Conservation (phyloP, 176 grass and related monocot genomes). For the Triticum dicoccoides region DNA sequence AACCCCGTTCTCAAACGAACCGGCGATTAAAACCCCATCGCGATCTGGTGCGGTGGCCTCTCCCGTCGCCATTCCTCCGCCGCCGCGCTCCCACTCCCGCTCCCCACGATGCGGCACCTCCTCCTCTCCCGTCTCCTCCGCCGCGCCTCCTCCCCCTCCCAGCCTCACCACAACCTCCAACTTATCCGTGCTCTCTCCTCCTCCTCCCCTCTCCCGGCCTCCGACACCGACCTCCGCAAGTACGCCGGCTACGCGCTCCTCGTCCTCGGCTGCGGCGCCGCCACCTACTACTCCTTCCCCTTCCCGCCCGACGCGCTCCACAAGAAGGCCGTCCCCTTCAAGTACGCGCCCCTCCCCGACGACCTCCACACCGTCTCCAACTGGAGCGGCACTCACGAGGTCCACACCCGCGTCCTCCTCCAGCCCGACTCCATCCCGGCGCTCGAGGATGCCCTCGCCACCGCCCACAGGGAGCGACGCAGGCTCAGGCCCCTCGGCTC, state of each 20-base stretch:
- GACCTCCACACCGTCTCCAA: constrained; percentile 89
- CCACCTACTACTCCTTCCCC: constrained; percentile 89
- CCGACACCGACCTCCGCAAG: constrained; percentile 59
- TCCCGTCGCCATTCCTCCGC: neutral
- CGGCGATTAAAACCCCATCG: constrained; percentile 5
- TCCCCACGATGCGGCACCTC: constrained; percentile 49
- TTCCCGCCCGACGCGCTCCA: constrained; percentile 61
- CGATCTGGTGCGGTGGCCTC: constrained; percentile 36
- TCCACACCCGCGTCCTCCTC: constrained; percentile 74
- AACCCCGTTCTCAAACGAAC: neutral
- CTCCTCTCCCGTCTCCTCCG: constrained; percentile 55
- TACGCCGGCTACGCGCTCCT: constrained; percentile 73
- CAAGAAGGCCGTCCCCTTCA: constrained; percentile 81
- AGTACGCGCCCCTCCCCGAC: constrained; percentile 74
- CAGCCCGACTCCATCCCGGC: constrained; percentile 67
- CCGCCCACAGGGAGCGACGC: constrained; percentile 55
- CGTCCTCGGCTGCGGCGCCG: constrained; percentile 55
- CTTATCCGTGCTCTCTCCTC: constrained; percentile 30
- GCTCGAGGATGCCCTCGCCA: constrained; percentile 57
- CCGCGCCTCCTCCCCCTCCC: neutral
- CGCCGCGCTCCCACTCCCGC: neutral
- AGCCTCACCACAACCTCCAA: constrained; percentile 8
- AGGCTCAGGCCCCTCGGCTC: constrained; percentile 82
- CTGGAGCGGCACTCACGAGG: constrained; percentile 95
- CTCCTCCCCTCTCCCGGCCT: constrained; percentile 28